Conservation (phyloP, 192 early-diverging fungal genomes). For the Backusella mclennaniae region DNA sequence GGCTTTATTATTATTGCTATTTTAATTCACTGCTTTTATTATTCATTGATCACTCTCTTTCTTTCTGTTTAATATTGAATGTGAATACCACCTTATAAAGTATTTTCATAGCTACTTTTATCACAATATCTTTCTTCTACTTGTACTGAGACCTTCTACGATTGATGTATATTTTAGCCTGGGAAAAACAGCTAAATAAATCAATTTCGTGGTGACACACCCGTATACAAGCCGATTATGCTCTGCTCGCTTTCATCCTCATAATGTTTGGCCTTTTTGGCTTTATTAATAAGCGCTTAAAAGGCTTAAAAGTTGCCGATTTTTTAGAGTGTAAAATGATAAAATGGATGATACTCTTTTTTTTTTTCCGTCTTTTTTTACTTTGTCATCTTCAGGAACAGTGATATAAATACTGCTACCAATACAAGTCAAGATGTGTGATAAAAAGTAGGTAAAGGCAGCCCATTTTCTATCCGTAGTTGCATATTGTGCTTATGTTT, state of each 20-base stretch:
- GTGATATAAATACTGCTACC: too few relatives aligned
- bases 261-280: not conserved
- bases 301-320: not conserved
- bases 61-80: too few relatives aligned
- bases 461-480: not conserved
- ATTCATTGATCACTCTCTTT: too few relatives aligned
- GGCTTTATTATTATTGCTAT: too few relatives aligned
- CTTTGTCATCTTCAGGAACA: not conserved
- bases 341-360: not conserved
- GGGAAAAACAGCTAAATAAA: not conserved
- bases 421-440: not conserved
- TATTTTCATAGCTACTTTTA: too few relatives aligned
- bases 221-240: not conserved
- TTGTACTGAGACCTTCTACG: too few relatives aligned
- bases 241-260: not conserved
- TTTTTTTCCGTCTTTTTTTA: too few relatives aligned
- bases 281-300: not conserved
- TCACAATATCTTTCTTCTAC: too few relatives aligned
- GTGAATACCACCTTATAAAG: too few relatives aligned
- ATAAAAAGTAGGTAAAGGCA: not conserved
- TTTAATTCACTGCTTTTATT: too few relatives aligned
- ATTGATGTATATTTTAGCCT: not conserved
- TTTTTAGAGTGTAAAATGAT: not conserved
- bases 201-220: not conserved
- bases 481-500: not conserved